Base-by-base conservation (phyloP, 1,139 yeast genomes). In the Hyphopichia khmerensis region DNA sequence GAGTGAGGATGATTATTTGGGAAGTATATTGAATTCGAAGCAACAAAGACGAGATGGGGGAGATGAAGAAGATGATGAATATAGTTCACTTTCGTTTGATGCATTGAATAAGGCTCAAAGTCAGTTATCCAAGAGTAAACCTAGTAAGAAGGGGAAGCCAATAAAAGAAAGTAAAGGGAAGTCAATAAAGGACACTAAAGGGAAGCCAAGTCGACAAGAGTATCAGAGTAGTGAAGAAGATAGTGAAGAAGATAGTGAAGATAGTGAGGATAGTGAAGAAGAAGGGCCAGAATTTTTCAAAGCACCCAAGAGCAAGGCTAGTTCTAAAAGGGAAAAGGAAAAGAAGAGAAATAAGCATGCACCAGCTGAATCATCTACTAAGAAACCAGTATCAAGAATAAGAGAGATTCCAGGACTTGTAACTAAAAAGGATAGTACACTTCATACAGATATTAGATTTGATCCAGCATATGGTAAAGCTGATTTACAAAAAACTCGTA, bases 381-480 rank as follows among this genome's bases (percentile, higher is more conserved):
- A 85, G 59, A 75, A 70, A 48, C 87, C 82, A n/a, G 95, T 85
- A 0, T 70, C 89, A 0, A 74, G 71, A 51, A 72, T 89, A 34
- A 72, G 96, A 50, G 80, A 82, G 29, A 82, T 89, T 16, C 93
- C 91, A 0, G 96, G 96, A 0, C 62, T 87, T 36, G 76, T 72
- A 19, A 62, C 73, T 16, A 69, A 68, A 50, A 67, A 68, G 38
- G 55, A 64, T 15, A 60, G 71, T 35, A 60, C 70, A 27, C 60
- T 82, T 32, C 81, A 86, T 57, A 75, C 80, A 41, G 99, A 93
- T 67, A 82, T 95, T 29, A 75, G 99, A 51, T 93, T 93, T 60
- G 96, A 91, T 63, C 79, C 95, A 1, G 90, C 96, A 0, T 80
- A 82, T 49, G 98, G 98, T 44, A 85, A 82, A 53, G 87, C 95